phyloP scores from a whole-genome alignment of 345 rosid species.

The Dimocarpus longan region DNA sequence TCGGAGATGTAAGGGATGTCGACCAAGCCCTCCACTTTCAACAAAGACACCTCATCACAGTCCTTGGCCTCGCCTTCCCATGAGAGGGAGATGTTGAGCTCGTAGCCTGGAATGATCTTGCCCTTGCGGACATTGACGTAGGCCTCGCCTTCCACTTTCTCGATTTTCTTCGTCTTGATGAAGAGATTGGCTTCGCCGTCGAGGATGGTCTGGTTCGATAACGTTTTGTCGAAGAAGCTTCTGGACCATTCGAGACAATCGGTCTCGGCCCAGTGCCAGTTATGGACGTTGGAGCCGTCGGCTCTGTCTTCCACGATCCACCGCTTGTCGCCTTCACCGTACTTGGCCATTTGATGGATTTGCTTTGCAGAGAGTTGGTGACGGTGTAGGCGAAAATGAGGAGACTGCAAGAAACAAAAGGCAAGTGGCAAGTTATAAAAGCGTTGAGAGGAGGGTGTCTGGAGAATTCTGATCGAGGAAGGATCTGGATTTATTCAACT shows the following conservation, averaged over 20 bases:
- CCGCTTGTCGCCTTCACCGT: slow-evolving; percentile 96
- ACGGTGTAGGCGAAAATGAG: background rate
- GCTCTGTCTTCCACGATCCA: slow-evolving; percentile 98
- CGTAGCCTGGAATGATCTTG: slow-evolving; percentile 94
- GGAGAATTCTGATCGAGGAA: background rate
- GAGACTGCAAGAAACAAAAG: background rate
- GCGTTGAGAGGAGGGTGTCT: background rate
- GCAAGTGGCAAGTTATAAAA: background rate
- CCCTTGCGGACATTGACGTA: slow-evolving; percentile 93
- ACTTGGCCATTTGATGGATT: slow-evolving; percentile 63
- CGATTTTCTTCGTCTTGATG: slow-evolving; percentile 60
- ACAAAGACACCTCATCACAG: slow-evolving; percentile 56
- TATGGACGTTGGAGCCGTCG: slow-evolving; percentile 97
- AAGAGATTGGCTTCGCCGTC: slow-evolving; percentile 68
- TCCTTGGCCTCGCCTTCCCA: slow-evolving; percentile 96
- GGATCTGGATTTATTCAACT: background rate
- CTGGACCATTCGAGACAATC: slow-evolving; percentile 90
- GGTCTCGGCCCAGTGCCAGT: slow-evolving; percentile 99
- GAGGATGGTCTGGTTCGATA: slow-evolving; percentile 55
- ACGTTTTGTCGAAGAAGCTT: slow-evolving; percentile 52
- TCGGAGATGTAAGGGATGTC: slow-evolving; percentile 95
- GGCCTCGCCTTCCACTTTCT: slow-evolving; percentile 90
- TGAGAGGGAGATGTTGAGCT: slow-evolving; percentile 57
- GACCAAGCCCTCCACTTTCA: slow-evolving; percentile 69
- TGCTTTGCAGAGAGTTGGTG: background rate